Evolutionary conservation across 164 flowering plant genomes (phyloP).

Genomic region (Magnolia kwangsiensis): DNA sequence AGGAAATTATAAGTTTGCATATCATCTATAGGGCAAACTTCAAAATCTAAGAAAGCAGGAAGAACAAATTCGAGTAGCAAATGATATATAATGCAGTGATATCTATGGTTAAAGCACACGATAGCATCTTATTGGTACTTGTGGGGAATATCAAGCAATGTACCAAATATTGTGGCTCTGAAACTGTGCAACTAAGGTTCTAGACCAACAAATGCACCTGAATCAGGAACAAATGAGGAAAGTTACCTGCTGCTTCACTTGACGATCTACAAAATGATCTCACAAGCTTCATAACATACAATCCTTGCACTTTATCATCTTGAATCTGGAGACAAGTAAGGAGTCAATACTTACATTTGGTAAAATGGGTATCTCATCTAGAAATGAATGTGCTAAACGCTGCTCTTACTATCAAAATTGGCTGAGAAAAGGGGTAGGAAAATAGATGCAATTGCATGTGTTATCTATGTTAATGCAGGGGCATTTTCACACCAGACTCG

Average conservation of each 20-base stretch:
- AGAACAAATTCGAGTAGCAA: background rate
- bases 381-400: no score
- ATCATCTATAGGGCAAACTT: no score
- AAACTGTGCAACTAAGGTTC: background rate
- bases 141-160: background rate
- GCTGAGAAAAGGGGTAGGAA: background rate
- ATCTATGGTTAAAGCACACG: background rate
- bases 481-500: no score
- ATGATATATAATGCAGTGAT: background rate
- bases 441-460: background rate
- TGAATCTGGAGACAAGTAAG: constrained; percentile 39
- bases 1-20: no score
- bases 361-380: background rate
- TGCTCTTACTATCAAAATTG: background rate
- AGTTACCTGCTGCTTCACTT: constrained; percentile 48
- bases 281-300: constrained; percentile 88
- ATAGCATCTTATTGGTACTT: background rate
- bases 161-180: background rate
- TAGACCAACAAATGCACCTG: background rate
- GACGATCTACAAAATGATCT: constrained; percentile 84
- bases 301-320: constrained; percentile 80
- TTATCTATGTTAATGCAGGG: background rate
- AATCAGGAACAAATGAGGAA: constrained; percentile 1
- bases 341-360: background rate
- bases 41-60: background rate